Conservation (phyloP, 176 grass and related monocot genomes). For the Musa acuminata region DNA sequence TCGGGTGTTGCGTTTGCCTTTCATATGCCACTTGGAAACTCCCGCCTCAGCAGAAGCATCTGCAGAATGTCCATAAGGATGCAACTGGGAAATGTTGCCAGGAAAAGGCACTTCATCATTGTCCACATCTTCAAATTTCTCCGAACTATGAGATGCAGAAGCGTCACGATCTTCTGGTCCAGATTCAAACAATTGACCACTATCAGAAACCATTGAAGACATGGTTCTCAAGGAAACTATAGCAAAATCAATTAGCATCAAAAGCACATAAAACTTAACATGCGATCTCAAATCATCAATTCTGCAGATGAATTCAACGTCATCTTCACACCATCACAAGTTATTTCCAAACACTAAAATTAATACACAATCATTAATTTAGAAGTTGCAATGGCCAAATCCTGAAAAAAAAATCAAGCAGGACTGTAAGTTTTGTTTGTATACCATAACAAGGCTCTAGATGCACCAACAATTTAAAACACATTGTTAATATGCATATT, state of each 20-base stretch:
- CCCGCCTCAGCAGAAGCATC: slow-evolving; percentile 52
- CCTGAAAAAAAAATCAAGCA: not conserved
- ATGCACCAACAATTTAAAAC: no score
- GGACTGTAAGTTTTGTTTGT: not conserved
- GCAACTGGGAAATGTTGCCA: slow-evolving; percentile 30
- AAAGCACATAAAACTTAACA: not conserved
- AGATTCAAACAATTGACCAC: slow-evolving; percentile 34
- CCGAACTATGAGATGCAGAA: slow-evolving; percentile 37
- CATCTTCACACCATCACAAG: not conserved
- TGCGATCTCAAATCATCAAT: not conserved
- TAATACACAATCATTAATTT: not conserved
- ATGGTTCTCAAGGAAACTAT: slow-evolving; percentile 23
- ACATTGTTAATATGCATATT: no score
- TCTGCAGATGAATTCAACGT: not conserved
- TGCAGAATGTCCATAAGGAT: slow-evolving; percentile 45
- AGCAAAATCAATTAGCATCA: slow-evolving; percentile 2
- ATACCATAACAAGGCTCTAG: no score
- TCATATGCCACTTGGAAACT: slow-evolving; percentile 86
- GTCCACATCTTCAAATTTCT: slow-evolving; percentile 48
- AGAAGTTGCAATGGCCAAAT: not conserved
- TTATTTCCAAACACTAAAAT: not conserved
- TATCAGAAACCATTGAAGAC: slow-evolving; percentile 49
- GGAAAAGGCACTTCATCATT: slow-evolving; percentile 32
- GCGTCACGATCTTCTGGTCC: slow-evolving; percentile 21
- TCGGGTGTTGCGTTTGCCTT: slow-evolving; percentile 97